Conservation (phyloP, 768 basidiomycete species). For the Daedaleopsis nitida region DNA sequence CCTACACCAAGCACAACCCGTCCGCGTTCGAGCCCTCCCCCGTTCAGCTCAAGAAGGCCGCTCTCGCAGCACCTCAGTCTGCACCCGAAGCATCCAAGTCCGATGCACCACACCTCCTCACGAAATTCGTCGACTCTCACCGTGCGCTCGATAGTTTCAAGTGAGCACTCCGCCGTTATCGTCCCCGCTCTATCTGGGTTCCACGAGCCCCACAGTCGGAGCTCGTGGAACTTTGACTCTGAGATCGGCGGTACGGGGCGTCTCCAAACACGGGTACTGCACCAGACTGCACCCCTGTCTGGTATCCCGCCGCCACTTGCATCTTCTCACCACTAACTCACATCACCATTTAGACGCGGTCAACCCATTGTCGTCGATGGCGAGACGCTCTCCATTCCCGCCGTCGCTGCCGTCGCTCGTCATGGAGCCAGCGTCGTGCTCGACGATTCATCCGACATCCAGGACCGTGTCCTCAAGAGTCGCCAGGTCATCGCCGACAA, state of each 20-base stretch:
- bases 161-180: constrained; percentile 38
- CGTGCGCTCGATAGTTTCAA: constrained; percentile 66
- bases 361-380: constrained; percentile 68
- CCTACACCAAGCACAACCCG: constrained; percentile 18
- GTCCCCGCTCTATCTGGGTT: background rate
- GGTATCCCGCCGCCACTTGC: background rate
- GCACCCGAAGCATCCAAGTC: constrained; percentile 1
- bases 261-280: too few species aligned
- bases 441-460: constrained; percentile 48
- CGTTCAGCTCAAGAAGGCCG: constrained; percentile 10
- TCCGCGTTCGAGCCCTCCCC: constrained; percentile 12
- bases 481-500: constrained; percentile 67
- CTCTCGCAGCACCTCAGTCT: background rate
- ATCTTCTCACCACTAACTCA: background rate
- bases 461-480: constrained; percentile 59
- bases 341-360: constrained; percentile 50
- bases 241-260: background rate
- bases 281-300: too few species aligned
- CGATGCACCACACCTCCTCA: constrained; percentile 41
- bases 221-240: constrained; percentile 6
- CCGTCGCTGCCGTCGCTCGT: constrained; percentile 76
- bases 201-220: background rate
- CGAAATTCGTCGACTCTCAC: constrained; percentile 58
- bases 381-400: constrained; percentile 69
- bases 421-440: constrained; percentile 55